Percentiles rank a stretch among this genome's conserved stretches.
These are phyloP conservation scores for Zygoascus bituminiphila DNA, from an alignment of 805 yeast species.

Conservation along the genomic window DNA sequence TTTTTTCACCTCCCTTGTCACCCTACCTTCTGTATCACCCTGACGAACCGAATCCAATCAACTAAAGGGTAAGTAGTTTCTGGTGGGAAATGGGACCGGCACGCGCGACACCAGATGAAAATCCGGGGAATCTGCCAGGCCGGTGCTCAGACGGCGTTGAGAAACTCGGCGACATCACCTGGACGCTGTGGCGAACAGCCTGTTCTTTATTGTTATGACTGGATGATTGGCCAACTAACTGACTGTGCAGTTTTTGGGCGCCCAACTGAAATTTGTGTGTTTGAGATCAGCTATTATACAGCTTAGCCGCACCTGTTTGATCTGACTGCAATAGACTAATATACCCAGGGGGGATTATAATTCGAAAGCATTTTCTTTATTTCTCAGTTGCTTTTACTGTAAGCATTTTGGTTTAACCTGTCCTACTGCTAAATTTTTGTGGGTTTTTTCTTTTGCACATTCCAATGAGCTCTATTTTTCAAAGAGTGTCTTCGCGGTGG, in stretches of 20 bases:
- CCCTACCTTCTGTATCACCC: background rate
- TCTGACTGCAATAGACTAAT: no score
- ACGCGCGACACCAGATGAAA: background rate
- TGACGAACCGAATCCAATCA: background rate
- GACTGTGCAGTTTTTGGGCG: background rate
- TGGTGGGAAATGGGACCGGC: background rate
- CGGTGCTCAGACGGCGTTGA: no score
- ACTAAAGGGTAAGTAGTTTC: background rate
- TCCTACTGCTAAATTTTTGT: no score
- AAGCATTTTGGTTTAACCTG: no score
- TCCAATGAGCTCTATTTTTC: slow-evolving; percentile 9
- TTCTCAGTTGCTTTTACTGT: no score
- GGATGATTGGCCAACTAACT: background rate
- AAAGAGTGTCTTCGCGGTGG: slow-evolving; percentile 13
- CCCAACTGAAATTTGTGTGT: slow-evolving; percentile 4
- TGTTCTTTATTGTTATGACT: background rate
- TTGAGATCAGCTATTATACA: no score
- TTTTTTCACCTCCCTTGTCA: background rate
- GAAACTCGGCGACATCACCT: no score
- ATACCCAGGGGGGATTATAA: no score
- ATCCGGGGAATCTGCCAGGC: background rate
- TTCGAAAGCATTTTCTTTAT: no score
- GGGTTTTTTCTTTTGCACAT: background rate
- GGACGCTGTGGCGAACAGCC: background rate
- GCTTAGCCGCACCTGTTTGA: no score